Conservation (phyloP, 2,329 filamentous ascomycete species). For the Xylaria sp. region DNA sequence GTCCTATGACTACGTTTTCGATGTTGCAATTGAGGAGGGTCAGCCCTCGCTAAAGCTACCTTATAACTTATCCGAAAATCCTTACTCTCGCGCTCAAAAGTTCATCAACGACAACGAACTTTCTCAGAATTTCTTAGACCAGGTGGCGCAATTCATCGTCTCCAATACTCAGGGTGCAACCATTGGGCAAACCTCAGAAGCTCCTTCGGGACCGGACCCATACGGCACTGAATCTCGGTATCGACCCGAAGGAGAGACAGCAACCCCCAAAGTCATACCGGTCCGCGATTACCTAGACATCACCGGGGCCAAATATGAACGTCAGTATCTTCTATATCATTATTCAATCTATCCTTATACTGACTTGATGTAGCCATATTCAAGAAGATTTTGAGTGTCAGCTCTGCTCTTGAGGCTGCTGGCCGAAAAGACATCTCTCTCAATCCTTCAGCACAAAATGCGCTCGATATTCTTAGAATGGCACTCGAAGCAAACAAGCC, state of each 20-base stretch:
- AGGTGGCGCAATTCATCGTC: constrained; percentile 91
- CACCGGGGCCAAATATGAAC: constrained; percentile 75
- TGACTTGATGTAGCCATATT: constrained; percentile 64
- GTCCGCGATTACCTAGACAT: constrained; percentile 85
- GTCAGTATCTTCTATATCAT: constrained; percentile 48
- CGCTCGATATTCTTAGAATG: constrained; percentile 69
- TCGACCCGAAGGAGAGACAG: constrained; percentile 72
- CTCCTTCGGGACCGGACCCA: constrained; percentile 71
- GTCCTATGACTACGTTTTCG: constrained; percentile 96
- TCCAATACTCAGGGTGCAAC: constrained; percentile 89
- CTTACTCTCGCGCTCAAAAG: constrained; percentile 89
- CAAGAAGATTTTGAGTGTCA: constrained; percentile 81
- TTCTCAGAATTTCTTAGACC: constrained; percentile 86
- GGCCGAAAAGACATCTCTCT: constrained; percentile 80
- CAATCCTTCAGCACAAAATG: constrained; percentile 75
- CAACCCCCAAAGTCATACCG: constrained; percentile 70
- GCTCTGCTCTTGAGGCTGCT: constrained; percentile 75
- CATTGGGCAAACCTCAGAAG: constrained; percentile 70
- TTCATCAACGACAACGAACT: constrained; percentile 92
- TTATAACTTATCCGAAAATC: constrained; percentile 91
- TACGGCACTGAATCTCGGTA: constrained; percentile 84
- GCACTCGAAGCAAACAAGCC: constrained; percentile 70
- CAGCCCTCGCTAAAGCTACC: constrained; percentile 94
- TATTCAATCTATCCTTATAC: constrained; percentile 1
- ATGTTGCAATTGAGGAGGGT: constrained; percentile 95